These are phyloP conservation scores for Pyrus hybrid DNA, from an alignment of 331 rosid genomes.

Conservation along the genomic window DNA sequence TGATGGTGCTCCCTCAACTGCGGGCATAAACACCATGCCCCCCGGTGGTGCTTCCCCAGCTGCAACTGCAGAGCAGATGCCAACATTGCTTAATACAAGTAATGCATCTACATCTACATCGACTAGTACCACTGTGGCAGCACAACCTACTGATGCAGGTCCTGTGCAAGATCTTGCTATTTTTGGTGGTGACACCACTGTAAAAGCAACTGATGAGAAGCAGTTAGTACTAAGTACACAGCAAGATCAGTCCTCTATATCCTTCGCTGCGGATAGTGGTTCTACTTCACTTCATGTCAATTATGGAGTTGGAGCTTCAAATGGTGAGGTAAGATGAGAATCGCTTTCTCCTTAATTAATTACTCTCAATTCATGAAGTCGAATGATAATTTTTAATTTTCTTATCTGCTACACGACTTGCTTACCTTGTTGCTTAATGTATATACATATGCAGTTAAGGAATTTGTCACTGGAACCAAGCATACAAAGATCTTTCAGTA, in stretches of 20 bases:
- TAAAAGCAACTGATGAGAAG: constrained; percentile 17
- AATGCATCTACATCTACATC: constrained; percentile 18
- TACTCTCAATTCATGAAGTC: not conserved
- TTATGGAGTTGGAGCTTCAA: constrained; percentile 16
- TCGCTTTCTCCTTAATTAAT: not conserved
- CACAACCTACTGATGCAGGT: constrained; percentile 24
- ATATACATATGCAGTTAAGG: constrained; percentile 23
- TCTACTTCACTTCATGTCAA: constrained; percentile 15
- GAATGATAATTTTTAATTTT: not conserved
- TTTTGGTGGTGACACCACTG: not conserved
- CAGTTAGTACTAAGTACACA: constrained; percentile 19
- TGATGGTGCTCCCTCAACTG: constrained; percentile 19
- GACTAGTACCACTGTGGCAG: constrained; percentile 6
- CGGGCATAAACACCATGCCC: constrained; percentile 14
- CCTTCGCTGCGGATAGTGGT: constrained; percentile 1
- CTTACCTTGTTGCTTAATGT: constrained; percentile 13
- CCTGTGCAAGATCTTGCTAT: constrained; percentile 14
- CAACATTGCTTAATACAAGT: constrained; percentile 9
- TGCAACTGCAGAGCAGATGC: constrained; percentile 16
- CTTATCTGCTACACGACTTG: not conserved
- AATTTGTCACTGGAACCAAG: constrained; percentile 9
- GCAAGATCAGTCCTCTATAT: constrained; percentile 20
- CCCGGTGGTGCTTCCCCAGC: constrained; percentile 21
- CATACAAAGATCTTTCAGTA: constrained; percentile 21
- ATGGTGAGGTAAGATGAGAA: constrained; percentile 39